Base-by-base conservation (phyloP, 306 rosid genomes). In the Vicia sativa region DNA sequence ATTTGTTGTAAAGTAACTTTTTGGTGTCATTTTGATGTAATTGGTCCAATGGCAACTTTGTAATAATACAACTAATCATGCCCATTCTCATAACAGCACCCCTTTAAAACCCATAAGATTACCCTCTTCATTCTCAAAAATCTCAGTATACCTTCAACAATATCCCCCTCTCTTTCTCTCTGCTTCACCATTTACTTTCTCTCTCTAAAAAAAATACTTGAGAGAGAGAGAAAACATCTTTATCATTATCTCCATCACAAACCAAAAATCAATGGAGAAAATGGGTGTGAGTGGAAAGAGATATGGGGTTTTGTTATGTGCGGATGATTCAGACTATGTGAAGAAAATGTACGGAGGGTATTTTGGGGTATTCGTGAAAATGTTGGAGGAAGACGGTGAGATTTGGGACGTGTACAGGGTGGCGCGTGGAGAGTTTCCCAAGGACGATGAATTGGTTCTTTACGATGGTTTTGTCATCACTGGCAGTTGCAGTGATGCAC, bases 381-480 rank as follows among this genome's bases (percentile, higher is more conserved):
- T 92, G 98, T 84, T 92, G 78, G 88, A 73, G 4, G 98, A 90
- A 68, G 89, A 88, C 42, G 95, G 88, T 11, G 98, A 92, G 43
- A 77, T 34, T 0, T 92, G 98, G 98, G 82, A 92, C 11, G 54
- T 82, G 7, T 92, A 78, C 59, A 76, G 84, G 15, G 98, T 92
- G 70, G 77, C 80, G 7, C 5, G 55, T 69, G 96, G 96, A 0
- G 89, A 86, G 63, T 87, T 87, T 11, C 98, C 96, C 0, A 45
- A 42, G 0, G 96, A 90, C 0, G 63, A 83, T 1, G 90, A 90
- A 3, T 31, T 92, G 57, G 67, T 1, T 4, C 31, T 61, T 11
- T 87, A 75, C 6, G 93, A 90, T 4, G 98, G 98, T 1, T 92
- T 86, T 35, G 96, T 92, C 0, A 80, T 92, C 78, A 86, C 90